Percentiles rank a stretch among this genome's conserved stretches.
Evolutionary conservation across 805 yeast genomes (phyloP).

Genomic region (Maudiozyma serrabonitensis): DNA sequence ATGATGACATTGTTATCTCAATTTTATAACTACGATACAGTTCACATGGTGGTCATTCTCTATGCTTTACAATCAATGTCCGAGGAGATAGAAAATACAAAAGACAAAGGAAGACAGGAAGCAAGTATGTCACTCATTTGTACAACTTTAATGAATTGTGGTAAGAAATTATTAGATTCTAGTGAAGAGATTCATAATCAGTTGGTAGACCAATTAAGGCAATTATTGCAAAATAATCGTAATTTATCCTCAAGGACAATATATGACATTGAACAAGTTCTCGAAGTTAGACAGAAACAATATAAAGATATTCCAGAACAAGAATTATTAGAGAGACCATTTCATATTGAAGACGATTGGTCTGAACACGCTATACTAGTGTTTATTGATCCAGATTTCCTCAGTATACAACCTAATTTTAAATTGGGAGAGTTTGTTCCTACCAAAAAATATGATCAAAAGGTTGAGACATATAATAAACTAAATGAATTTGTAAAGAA

Average conservation of each 20-base stretch:
- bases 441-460: constrained; percentile 35
- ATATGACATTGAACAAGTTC: constrained; percentile 40
- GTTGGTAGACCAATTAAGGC: constrained; percentile 52
- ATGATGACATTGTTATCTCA: neutral
- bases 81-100: constrained; percentile 16
- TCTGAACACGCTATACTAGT: constrained; percentile 2
- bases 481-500: constrained; percentile 32
- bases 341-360: neutral
- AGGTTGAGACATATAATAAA: constrained; percentile 40
- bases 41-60: constrained; percentile 43
- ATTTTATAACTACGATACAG: constrained; percentile 52
- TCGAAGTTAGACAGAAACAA: constrained; percentile 33
- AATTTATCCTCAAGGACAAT: constrained; percentile 35
- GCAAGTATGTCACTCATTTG: constrained; percentile 44
- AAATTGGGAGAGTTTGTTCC: constrained; percentile 40
- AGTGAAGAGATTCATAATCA: constrained; percentile 38
- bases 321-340: neutral
- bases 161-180: constrained; percentile 37
- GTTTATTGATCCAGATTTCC: constrained; percentile 2
- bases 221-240: constrained; percentile 43
- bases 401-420: constrained; percentile 22
- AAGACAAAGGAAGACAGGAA: constrained; percentile 35
- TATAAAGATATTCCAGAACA: neutral
- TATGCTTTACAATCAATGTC: constrained; percentile 41
- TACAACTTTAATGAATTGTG: constrained; percentile 41